Conservation (phyloP, 176 grass and related monocot species). For the Stipa capillata region DNA sequence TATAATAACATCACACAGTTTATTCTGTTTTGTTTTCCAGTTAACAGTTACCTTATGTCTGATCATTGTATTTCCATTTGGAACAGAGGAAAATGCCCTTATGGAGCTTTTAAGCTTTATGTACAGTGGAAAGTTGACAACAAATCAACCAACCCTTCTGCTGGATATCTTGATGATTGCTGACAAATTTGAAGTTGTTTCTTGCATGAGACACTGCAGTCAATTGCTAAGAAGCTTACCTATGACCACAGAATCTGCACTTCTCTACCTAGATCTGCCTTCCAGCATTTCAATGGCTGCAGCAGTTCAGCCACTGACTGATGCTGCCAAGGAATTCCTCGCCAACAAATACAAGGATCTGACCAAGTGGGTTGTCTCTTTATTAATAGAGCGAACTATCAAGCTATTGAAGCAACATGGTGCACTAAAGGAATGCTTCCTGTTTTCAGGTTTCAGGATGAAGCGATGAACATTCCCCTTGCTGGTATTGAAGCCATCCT, state of each 20-base stretch:
- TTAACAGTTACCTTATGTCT: background rate
- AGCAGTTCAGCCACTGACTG: slow-evolving; percentile 85
- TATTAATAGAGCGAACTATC: background rate
- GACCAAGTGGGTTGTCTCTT: slow-evolving; percentile 58
- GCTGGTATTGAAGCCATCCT: slow-evolving; percentile 79
- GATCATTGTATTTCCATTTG: slow-evolving; percentile 24
- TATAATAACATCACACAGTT: background rate
- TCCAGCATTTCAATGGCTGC: slow-evolving; percentile 77
- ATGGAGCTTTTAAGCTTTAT: slow-evolving; percentile 92
- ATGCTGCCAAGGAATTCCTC: slow-evolving; percentile 92
- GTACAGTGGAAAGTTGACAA: slow-evolving; percentile 76
- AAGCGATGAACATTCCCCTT: slow-evolving; percentile 77
- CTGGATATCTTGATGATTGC: slow-evolving; percentile 89
- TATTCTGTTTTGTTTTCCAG: background rate
- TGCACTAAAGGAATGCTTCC: slow-evolving; percentile 20
- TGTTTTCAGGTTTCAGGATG: slow-evolving; percentile 75
- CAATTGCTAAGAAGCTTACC: slow-evolving; percentile 82
- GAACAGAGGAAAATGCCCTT: slow-evolving; percentile 88
- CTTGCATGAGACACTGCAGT: slow-evolving; percentile 95
- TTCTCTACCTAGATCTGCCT: slow-evolving; percentile 89
- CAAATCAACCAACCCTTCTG: slow-evolving; percentile 48
- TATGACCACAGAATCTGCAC: slow-evolving; percentile 95
- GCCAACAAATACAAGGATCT: slow-evolving; percentile 83
- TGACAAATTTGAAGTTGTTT: slow-evolving; percentile 97
- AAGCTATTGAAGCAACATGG: background rate